Percentiles rank a stretch among this genome's conserved stretches.
Conservation (phyloP, 805 yeast genomes). For the Blastobotrys robertii region DNA sequence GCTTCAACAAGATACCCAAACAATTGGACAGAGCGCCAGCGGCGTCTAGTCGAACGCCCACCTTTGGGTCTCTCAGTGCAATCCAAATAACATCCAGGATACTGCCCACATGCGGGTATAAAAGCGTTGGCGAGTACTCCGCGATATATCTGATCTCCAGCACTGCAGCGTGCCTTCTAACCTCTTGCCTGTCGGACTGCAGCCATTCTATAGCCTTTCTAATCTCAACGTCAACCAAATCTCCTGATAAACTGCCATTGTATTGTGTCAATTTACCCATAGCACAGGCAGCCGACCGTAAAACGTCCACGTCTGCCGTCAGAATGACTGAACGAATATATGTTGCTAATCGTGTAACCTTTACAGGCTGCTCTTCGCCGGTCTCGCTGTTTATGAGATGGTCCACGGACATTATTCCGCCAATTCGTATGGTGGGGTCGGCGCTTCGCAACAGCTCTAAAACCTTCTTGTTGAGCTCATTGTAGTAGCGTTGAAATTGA, state of each 20-base stretch:
- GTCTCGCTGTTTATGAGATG: slow-evolving; percentile 77
- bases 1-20: slow-evolving; percentile 63
- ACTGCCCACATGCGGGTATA: slow-evolving; percentile 68
- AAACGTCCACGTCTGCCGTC: slow-evolving; percentile 72
- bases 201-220: slow-evolving; percentile 86
- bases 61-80: slow-evolving; percentile 72
- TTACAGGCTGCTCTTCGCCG: slow-evolving; percentile 74
- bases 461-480: slow-evolving; percentile 76
- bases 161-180: slow-evolving; percentile 82
- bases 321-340: slow-evolving; percentile 73
- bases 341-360: slow-evolving; percentile 81
- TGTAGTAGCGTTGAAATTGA: slow-evolving; percentile 70
- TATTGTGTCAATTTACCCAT: slow-evolving; percentile 84
- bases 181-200: slow-evolving; percentile 74
- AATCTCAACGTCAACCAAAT: slow-evolving; percentile 87
- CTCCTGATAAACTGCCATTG: slow-evolving; percentile 75
- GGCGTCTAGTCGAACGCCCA: slow-evolving; percentile 69
- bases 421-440: slow-evolving; percentile 63
- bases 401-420: slow-evolving; percentile 87
- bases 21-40: slow-evolving; percentile 74
- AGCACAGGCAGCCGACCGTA: slow-evolving; percentile 78
- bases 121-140: slow-evolving; percentile 72
- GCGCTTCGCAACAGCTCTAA: slow-evolving; percentile 75
- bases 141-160: slow-evolving; percentile 77
- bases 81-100: slow-evolving; percentile 80